These are phyloP conservation scores for Sphenostylis stenocarpa DNA, from an alignment of 306 rosid genomes.

Conservation along the genomic window DNA sequence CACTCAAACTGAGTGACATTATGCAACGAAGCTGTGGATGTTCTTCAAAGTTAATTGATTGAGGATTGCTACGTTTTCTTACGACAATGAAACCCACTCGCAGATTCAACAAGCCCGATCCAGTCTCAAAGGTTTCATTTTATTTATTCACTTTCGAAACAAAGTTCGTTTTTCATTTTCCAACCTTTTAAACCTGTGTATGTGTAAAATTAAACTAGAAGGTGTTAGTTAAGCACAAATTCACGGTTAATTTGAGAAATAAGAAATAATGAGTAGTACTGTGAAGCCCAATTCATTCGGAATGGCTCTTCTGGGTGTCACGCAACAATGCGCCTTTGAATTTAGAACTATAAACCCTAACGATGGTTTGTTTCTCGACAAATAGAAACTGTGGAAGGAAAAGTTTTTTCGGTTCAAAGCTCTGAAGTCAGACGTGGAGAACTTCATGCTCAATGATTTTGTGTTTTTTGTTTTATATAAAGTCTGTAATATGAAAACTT, in stretches of 20 bases:
- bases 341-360: conserved; percentile 11
- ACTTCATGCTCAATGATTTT: background rate
- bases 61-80: background rate
- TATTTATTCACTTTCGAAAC: background rate
- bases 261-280: background rate
- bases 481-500: background rate
- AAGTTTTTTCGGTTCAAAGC: background rate
- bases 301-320: background rate
- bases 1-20: background rate
- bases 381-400: background rate
- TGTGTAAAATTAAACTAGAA: background rate
- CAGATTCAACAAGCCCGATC: conserved; percentile 47
- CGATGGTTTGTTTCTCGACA: conserved; percentile 5
- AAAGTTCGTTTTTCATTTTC: background rate
- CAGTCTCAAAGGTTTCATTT: conserved; percentile 45
- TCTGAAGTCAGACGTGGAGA: background rate
- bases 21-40: conserved; percentile 17
- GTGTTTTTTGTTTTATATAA: background rate
- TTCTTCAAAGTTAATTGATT: background rate
- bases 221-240: background rate
- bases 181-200: conserved; percentile 14
- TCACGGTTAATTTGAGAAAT: background rate
- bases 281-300: no score
- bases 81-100: conserved; percentile 49
- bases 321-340: background rate